Conservation (phyloP, 352 stramenopile species). For the Globisporangium cystogenes region DNA sequence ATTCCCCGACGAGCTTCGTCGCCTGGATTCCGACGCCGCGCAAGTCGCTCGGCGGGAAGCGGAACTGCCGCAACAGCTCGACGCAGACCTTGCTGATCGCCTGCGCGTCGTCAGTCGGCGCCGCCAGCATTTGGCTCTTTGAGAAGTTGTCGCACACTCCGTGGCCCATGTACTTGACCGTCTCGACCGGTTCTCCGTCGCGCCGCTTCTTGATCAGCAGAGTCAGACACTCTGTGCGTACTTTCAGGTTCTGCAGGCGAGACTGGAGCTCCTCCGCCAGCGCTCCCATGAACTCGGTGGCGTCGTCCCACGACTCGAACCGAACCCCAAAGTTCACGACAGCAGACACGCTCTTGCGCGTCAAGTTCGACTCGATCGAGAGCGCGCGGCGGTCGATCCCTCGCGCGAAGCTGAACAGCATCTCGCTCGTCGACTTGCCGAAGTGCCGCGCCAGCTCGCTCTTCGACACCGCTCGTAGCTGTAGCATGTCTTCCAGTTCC, state of each 20-base stretch:
- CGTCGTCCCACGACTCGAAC: slow-evolving; percentile 70
- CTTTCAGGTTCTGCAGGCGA: slow-evolving; percentile 53
- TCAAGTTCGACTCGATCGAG: slow-evolving; percentile 63
- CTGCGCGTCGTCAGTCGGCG: slow-evolving; percentile 48
- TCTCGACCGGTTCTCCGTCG: slow-evolving; percentile 58
- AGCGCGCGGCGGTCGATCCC: slow-evolving; percentile 69
- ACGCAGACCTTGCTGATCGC: slow-evolving; percentile 49
- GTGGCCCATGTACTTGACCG: slow-evolving; percentile 86
- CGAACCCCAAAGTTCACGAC: slow-evolving; percentile 93
- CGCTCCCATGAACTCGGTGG: slow-evolving; percentile 78
- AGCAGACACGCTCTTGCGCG: slow-evolving; percentile 86
- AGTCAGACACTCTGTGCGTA: slow-evolving; percentile 63
- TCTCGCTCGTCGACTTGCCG: slow-evolving; percentile 64
- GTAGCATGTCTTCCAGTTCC: slow-evolving; percentile 48
- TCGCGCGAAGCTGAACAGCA: slow-evolving; percentile 68
- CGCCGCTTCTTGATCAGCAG: slow-evolving; percentile 81
- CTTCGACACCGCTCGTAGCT: slow-evolving; percentile 54
- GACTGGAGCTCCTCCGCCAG: slow-evolving; percentile 68
- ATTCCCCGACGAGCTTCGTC: slow-evolving; percentile 45
- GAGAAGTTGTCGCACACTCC: slow-evolving; percentile 85
- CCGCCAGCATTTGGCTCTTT: slow-evolving; percentile 52
- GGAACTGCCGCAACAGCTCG: slow-evolving; percentile 54
- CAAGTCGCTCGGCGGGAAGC: slow-evolving; percentile 54
- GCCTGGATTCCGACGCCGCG: slow-evolving; percentile 74
- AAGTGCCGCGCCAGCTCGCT: slow-evolving; percentile 49